Base-by-base conservation (phyloP, 768 basidiomycete genomes). In the Mycena vulgaris region DNA sequence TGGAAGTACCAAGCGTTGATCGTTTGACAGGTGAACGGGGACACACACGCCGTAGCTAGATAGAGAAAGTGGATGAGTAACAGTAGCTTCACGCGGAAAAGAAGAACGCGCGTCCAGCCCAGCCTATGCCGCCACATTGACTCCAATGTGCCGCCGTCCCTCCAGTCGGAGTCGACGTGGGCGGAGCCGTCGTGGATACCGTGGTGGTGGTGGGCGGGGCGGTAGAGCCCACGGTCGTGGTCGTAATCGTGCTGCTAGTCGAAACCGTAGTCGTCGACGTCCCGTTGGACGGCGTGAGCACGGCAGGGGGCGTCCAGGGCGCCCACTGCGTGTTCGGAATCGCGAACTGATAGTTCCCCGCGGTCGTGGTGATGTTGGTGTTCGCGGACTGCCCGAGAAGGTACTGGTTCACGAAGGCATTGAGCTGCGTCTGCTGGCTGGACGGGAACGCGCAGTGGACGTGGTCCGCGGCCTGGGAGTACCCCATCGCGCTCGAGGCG, bases 371-470 rank as follows among this genome's bases (percentile, higher is more conserved):
- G 68, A 85, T 80, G 72, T 79, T 83, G 13, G 89, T 89, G 79
- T 83, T 88, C 21, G 83, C 81, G 35, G 77, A 75, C 77, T 88
- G 82, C 30, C 79, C 84, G 56, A 87, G 80, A 76, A 90, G 77
- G 80, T 89, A 90, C 73, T 85, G 86, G 79, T 88, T 82, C 73
- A 90, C 78, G 76, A 89, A 90, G 16, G 88, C 88, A 66, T 81
- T 82, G 63, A 90, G 79, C 45, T 85, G 81, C 2, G 79, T 75
- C 59, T 85, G 81, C 66, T 88, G 83, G 48, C 68, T 74, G 5
- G 84, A 78, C 4, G 89, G 89, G 85, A 88, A 89, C 3, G 78
- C 78, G 78, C 89, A 90, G 72, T 90, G 89, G 35, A 77, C 77
- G 71, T 90, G 89, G 66, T 85, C 84, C 30, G 88, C 88, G 30